Evolutionary conservation across 805 yeast species (phyloP), one percentile per base, ranked within the genome.

Genomic region (Schwanniomyces occidentalis): DNA sequence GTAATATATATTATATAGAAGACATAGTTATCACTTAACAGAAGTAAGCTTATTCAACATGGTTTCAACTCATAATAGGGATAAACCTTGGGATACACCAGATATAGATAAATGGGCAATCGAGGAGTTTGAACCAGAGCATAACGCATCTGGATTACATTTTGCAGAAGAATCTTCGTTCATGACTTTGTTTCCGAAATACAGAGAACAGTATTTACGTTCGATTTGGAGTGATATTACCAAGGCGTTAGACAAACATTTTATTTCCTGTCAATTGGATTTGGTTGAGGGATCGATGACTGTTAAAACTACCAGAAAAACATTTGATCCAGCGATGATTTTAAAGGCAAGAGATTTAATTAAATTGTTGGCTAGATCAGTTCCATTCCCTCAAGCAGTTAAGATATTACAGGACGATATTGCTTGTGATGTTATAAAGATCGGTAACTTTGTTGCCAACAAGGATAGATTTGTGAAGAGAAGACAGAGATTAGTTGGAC

Each of bases 261-360:
- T 85, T 37, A 72, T 93, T 28, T 82, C 83, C n/a, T 87, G 96
- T 61, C 82, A 81, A 24, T 69, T 93, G 43, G 88, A 93, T 62
- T 69, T 93, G 44, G 95, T 93, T 17, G 98, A 93, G 57, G 99
- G 99, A 28, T 82, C 96, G 3, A 93, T 93, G 98, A 82, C 95
- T 0, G 99, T 93, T 12, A 86, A 82, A 50, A 93, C 99, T 10
- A 91, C 98, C 3, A 77, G 95, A 60, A 93, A 91, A 60, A 90
- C 99, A 0, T 93, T 63, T 60, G 99, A 93, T 58, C 99, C 99
- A 0, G 95, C 95, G 5, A 80, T 85, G 34, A 87, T 93, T 48
- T 73, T 93, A 51, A 91, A 89, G 53, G 97, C 98, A 13, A 78
- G 99, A 58, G 99, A 93, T 63, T 72, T 93, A 58, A 88, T 93